These are phyloP conservation scores for Hypoxylon trugodes DNA, from an alignment of 495 filamentous ascomycete species.

Conservation along the genomic window DNA sequence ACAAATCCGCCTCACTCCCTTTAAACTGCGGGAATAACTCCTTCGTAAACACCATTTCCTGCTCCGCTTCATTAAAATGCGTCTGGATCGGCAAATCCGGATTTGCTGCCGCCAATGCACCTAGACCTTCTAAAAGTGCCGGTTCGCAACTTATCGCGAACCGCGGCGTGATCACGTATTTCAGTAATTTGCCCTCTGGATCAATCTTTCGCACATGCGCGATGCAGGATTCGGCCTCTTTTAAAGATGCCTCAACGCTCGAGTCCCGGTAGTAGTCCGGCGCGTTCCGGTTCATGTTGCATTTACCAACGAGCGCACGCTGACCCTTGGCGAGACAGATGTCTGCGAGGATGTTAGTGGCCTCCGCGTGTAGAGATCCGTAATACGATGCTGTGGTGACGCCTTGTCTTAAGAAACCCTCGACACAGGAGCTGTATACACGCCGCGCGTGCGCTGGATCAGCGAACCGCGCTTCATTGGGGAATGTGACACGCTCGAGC, in stretches of 20 bases:
- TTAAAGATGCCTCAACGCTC: conserved; percentile 56
- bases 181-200: conserved; percentile 56
- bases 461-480: conserved; percentile 65
- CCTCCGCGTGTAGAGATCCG: conserved; percentile 64
- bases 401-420: conserved; percentile 67
- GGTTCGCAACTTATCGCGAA: conserved; percentile 69
- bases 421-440: conserved; percentile 63
- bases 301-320: conserved; percentile 71
- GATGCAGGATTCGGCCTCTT: conserved; percentile 63
- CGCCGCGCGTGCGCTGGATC: conserved; percentile 61
- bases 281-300: conserved; percentile 69
- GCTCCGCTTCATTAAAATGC: conserved; percentile 68
- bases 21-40: conserved; percentile 61
- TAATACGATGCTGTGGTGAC: conserved; percentile 74
- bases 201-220: conserved; percentile 54
- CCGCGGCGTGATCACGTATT: conserved; percentile 67
- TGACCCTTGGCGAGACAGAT: conserved; percentile 65
- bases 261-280: conserved; percentile 67
- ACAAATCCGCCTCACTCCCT: conserved; percentile 63
- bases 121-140: conserved; percentile 61
- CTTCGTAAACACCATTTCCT: conserved; percentile 62
- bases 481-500: conserved; percentile 68
- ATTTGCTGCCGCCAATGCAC: conserved; percentile 57
- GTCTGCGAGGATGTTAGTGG: conserved; percentile 67
- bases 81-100: conserved; percentile 68